Base-by-base conservation (phyloP, 768 basidiomycete genomes). In the Boletus subcaerulescens region DNA sequence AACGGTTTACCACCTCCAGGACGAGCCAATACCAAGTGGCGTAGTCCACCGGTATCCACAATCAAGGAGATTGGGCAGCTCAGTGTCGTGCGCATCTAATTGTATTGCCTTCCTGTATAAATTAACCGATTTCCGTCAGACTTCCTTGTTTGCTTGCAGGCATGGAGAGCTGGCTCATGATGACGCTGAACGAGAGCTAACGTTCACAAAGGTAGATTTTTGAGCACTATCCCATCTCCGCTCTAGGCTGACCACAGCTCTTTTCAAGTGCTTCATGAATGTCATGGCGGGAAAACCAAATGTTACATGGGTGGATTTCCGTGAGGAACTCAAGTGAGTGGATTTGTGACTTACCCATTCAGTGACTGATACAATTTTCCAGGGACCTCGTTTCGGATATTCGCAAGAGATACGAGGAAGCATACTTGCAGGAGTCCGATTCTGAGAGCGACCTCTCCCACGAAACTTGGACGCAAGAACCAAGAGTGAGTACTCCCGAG, bases 111-210 rank as follows among this genome's bases (percentile, higher is more conserved):
- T 31, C 14, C 20, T 29, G 3, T 13, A 12, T 47, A 11, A 36
- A 31, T 20, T n/a, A 5, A 55, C 15, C 2, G 41, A 32, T 1
- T n/a, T 12, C 11, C 3, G 1, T 13, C 14, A 69, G 66, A 61
- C 69, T 11, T 71, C 58, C 40, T 33, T 71, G 17, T 66, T 64
- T 0, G 66, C 68, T 6, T 69, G 67, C 45, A 60, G 60, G 12
- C 64, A 71, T n/a, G 47, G 45, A 13, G 62, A 69, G 9, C 3
- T 41, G 18, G 67, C 69, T 6, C 55, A 58, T 12, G 68, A 69
- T 36, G 65, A 69, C 32, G 35, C 50, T 13, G 45, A 48, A 43
- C 57, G 38, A 31, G 45, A 31, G 24, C 11, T 56, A 15, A 68
- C 68, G 9, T 66, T 68, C 33, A 68, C 67, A 14, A 66, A 59